A percentile compares a stretch with the other conserved stretches of the same genome.
These are phyloP conservation scores for Russula olivacea DNA, from an alignment of 768 basidiomycete genomes.

Conservation along the genomic window DNA sequence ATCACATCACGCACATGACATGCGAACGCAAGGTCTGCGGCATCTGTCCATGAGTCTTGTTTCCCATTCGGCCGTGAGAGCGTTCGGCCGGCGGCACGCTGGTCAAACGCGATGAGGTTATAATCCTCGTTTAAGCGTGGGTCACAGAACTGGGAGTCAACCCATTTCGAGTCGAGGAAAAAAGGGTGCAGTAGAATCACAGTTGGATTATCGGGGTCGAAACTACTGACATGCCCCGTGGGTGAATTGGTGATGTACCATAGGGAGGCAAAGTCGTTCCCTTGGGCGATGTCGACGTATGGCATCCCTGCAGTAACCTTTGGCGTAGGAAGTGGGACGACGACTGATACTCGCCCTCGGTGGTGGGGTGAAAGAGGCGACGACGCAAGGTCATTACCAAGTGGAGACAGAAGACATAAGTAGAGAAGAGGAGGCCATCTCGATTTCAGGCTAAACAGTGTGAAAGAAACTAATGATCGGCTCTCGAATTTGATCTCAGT, in stretches of 20 bases:
- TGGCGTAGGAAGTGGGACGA: neutral
- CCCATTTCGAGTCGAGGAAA: slow-evolving; percentile 30
- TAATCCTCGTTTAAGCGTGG: slow-evolving; percentile 27
- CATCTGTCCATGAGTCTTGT: slow-evolving; percentile 30
- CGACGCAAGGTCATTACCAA: neutral
- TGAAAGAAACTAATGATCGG: neutral
- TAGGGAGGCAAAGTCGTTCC: slow-evolving; percentile 26
- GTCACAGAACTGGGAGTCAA: slow-evolving; percentile 28
- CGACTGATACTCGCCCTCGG: neutral
- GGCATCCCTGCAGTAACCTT: slow-evolving; percentile 21
- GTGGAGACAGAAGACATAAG: neutral
- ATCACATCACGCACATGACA: slow-evolving; percentile 18
- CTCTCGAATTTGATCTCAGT: too few species aligned
- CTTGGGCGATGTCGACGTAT: slow-evolving; percentile 25
- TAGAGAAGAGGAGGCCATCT: neutral
- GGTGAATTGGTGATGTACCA: slow-evolving; percentile 31
- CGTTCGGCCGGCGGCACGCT: slow-evolving; percentile 27
- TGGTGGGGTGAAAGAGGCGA: neutral
- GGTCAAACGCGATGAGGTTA: slow-evolving; percentile 31
- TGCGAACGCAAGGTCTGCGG: slow-evolving; percentile 29
- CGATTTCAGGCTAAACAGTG: neutral
- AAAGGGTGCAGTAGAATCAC: slow-evolving; percentile 29
- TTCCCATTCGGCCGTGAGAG: slow-evolving; percentile 24
- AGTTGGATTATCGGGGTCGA: slow-evolving; percentile 28
- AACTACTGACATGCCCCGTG: slow-evolving; percentile 25